phyloP scores from a whole-genome alignment of 2,329 filamentous ascomycete genomes.

The Malbranchea cinnamomea region DNA sequence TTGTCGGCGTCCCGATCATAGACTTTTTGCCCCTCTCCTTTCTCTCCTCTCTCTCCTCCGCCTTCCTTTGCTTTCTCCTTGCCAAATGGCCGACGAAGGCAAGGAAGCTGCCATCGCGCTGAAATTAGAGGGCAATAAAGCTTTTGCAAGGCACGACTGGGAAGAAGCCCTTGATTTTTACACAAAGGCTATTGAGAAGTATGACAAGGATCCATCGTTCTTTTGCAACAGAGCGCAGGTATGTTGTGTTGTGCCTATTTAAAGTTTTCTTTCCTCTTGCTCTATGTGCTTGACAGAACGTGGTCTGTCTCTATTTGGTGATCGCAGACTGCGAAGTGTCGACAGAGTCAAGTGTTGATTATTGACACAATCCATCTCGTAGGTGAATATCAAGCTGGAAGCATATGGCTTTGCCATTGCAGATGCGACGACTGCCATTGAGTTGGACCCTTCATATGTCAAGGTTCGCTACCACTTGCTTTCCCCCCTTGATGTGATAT shows the following conservation, averaged over 20 bases:
- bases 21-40: conserved; percentile 1
- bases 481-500: neutral
- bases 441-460: conserved; percentile 72
- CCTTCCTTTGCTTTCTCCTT: no score
- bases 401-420: conserved; percentile 84
- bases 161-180: conserved; percentile 67
- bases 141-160: conserved; percentile 82
- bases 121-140: conserved; percentile 90
- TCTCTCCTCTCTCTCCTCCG: conserved; percentile 8
- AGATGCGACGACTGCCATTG: conserved; percentile 82
- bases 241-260: no score
- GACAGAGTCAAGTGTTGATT: neutral
- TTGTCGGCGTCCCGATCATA: no score
- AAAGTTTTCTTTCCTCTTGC: neutral
- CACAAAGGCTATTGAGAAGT: conserved; percentile 69
- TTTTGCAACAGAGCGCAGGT: conserved; percentile 94
- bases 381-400: conserved; percentile 93
- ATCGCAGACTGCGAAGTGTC: neutral
- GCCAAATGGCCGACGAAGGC: conserved; percentile 27
- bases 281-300: neutral
- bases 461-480: conserved; percentile 46
- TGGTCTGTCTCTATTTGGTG: conserved; percentile 2
- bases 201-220: conserved; percentile 74
- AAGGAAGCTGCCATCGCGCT: conserved; percentile 60
- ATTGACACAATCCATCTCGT: conserved; percentile 9